Evolutionary conservation across 1,284 basidiomycete species (phyloP), one percentile per base, ranked within the genome.

Genomic region (Tilletia setariae): DNA sequence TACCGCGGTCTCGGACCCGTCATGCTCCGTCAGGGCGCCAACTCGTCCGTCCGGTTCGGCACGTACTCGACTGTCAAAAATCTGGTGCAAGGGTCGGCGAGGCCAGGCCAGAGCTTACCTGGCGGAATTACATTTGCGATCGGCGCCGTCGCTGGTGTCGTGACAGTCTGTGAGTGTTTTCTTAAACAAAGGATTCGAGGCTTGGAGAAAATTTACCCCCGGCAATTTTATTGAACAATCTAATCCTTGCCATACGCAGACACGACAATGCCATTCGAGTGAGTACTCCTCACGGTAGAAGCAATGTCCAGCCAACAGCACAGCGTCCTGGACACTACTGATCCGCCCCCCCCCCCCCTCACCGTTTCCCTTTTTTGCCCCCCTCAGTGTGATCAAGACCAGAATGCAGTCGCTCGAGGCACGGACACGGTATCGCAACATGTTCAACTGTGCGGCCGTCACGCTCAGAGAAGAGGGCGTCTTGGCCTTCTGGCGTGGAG

Each of bases 1-100:
- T 98, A 98, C 82, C 86, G 94, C 65, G 96, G 96, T 16, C 85
- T 98, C 0, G 92, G 94, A 77, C 94, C 96, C 2, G 94, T 98
- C 64, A 93, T 96, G 89, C 91, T 97, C 87, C 89, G 94, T 47
- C 95, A 98, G 88, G 94, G 94, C 23, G 94, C 94, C 44, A 98
- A 98, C 83, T 96, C 93, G 9, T 93, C 94, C 15, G 89, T 98
- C 42, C 88, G 95, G n/a, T 98, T 98, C 85, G 94, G 94, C 62
- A 94, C 92, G 0, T 97, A 97, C 84, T 89, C 91, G 7, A 94
- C 92, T 0, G 85, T 98, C 72, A 96, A 96, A 84, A 82, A 83
- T 49, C 76, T 94, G 73, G 92, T 94, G 0, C 92, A 94, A 79
- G 91, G 92, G 32, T 90, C 89, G 30, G 87, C 89, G 2, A 86